Base-by-base conservation (phyloP, 1,284 basidiomycete species). In the Cutaneotrichosporon dermatis region DNA sequence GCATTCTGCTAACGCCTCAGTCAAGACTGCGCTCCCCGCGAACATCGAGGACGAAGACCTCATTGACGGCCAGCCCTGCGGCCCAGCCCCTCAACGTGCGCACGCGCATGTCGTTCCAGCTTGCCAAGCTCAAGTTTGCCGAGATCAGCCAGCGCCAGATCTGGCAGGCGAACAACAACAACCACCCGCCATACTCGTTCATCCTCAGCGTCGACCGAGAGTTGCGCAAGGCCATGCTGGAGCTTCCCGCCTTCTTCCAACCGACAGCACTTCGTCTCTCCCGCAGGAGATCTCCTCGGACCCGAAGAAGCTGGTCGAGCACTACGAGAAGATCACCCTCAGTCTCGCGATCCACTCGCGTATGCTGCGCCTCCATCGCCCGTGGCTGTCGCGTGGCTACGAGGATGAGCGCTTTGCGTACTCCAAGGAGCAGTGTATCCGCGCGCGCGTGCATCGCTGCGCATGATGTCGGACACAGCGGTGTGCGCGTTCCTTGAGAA, bases 21-120 rank as follows among this genome's bases (percentile, higher is more conserved):
- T 79, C 67, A 77, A 76, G 57, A 77, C 77, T 7, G 76, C 77
- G 3, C 61, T 79, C 0, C 78, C 78, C 0, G 71, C 75, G 0
- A 79, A 79, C 57, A 73, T 79, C 16, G 75, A 79, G 49, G 79
- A 80, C 54, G 76, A 77, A 52, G 76, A 80, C 58, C 65, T 80
- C 40, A 62, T 77, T 45, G 78, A 80, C 48, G 77, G 70, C 34
- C 72, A 73, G 57, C 76, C 74, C 62, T 80, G 7, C 63, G 67
- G 68, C 77, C 4, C 67, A 76, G 57, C 76, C 78, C 1, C 59
- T 73, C 9, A 66, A 64, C n/a, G 70, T 75, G 4, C 69, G 78
- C 39, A 80, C 79, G 4, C 66, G 69, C 25, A 79, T 80, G 75
- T 78, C 76, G 15, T 80, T 79, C 67, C 73, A 77, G 58, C 72